Conservation (phyloP, 1,284 basidiomycete genomes). For the Apiotrichum siamense region DNA sequence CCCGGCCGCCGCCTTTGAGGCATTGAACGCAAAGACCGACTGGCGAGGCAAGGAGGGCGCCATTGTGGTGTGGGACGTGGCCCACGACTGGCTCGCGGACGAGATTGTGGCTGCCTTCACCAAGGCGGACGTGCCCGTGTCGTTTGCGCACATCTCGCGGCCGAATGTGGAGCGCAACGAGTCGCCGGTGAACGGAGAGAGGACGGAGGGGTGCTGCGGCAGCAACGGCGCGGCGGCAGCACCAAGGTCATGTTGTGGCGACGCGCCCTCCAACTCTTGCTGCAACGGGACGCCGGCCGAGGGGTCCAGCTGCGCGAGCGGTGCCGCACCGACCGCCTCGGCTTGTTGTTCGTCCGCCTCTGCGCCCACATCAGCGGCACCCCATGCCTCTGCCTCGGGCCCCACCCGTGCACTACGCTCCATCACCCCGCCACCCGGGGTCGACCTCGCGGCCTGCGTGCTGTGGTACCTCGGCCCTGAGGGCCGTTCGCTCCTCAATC, state of each 20-base stretch:
- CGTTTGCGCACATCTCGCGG: constrained; percentile 30
- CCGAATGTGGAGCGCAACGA: constrained; percentile 6
- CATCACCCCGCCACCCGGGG: constrained; percentile 34
- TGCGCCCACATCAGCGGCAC: neutral
- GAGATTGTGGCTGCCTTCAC: constrained; percentile 25
- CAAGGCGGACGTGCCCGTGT: constrained; percentile 20
- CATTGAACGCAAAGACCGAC: constrained; percentile 25
- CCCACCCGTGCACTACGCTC: constrained; percentile 36
- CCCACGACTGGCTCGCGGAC: constrained; percentile 60
- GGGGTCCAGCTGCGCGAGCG: too few species aligned
- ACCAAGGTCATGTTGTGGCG: neutral
- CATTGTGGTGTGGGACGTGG: constrained; percentile 71
- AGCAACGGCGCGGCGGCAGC: neutral
- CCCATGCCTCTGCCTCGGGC: neutral
- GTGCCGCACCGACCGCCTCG: too few species aligned
- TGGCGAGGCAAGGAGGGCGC: constrained; percentile 42
- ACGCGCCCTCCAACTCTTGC: neutral
- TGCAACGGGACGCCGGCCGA: too few species aligned
- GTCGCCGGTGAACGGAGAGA: constrained; percentile 4
- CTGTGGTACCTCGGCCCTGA: constrained; percentile 82
- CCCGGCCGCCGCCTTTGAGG: constrained; percentile 22
- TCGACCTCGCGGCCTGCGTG: constrained; percentile 41
- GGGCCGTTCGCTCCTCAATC: constrained; percentile 72
- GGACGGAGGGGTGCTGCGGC: too few species aligned
- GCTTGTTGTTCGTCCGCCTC: too few species aligned